Evolutionary conservation across 768 basidiomycete species (phyloP).

Genomic region (Lactarius evosmus): DNA sequence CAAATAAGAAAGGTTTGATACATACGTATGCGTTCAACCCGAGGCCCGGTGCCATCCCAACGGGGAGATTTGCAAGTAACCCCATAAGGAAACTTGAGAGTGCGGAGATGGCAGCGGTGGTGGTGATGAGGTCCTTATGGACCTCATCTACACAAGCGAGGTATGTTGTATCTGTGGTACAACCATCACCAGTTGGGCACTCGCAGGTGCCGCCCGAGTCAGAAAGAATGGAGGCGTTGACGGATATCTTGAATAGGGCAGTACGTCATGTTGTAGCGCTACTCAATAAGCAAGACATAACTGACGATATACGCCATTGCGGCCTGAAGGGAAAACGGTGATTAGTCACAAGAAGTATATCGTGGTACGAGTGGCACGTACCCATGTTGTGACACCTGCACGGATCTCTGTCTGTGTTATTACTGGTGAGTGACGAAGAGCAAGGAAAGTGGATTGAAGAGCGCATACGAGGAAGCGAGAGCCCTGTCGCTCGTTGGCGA

Average conservation of each 20-base stretch:
- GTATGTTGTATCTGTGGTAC: conserved; percentile 52
- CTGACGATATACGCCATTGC: conserved; percentile 81
- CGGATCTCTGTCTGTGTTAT: conserved; percentile 64
- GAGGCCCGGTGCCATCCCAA: conserved; percentile 85
- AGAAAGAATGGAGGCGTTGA: conserved; percentile 77
- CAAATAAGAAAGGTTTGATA: conserved; percentile 10
- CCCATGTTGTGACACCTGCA: conserved; percentile 80
- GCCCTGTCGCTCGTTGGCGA: conserved; percentile 34
- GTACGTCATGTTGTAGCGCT: background rate
- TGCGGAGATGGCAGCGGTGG: conserved; percentile 74
- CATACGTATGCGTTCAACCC: conserved; percentile 79
- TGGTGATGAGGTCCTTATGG: conserved; percentile 74
- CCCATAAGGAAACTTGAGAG: conserved; percentile 82
- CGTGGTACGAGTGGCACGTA: conserved; percentile 35
- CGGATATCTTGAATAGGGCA: conserved; percentile 56
- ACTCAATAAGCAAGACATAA: conserved; percentile 5
- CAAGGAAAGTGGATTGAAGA: background rate
- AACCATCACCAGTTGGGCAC: conserved; percentile 59
- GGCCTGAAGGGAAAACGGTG: conserved; percentile 41
- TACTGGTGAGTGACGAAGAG: background rate
- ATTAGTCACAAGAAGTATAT: conserved; percentile 21
- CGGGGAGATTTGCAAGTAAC: conserved; percentile 77
- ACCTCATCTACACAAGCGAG: conserved; percentile 54
- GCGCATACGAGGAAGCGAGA: conserved; percentile 36
- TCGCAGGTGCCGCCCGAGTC: conserved; percentile 80